These are phyloP conservation scores for Austroboletus novae-zelandiae DNA, from an alignment of 1,284 basidiomycete genomes.

Conservation along the genomic window DNA sequence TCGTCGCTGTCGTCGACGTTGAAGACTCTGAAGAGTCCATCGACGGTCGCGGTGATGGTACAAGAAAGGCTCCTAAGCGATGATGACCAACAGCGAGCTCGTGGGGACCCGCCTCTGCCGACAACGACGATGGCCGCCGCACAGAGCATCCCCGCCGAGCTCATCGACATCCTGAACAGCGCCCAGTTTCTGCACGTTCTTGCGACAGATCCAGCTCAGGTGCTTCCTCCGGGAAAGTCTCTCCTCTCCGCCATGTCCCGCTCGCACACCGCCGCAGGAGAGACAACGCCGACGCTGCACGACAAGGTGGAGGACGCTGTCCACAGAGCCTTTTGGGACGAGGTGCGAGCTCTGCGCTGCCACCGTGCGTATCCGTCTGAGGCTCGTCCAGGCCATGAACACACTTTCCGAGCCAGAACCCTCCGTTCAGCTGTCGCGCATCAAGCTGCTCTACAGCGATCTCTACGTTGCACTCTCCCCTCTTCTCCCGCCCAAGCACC, in stretches of 20 bases:
- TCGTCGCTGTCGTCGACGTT: slow-evolving; percentile 13
- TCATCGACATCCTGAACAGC: slow-evolving; percentile 52
- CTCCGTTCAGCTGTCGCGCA: slow-evolving; percentile 45
- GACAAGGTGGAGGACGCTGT: slow-evolving; percentile 53
- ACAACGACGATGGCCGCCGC: slow-evolving; percentile 15
- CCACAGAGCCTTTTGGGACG: slow-evolving; percentile 69
- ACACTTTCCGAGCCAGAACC: slow-evolving; percentile 45
- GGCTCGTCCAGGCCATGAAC: slow-evolving; percentile 37
- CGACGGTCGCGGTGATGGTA: slow-evolving; percentile 7
- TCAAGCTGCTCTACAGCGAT: slow-evolving; percentile 54
- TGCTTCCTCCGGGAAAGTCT: slow-evolving; percentile 68
- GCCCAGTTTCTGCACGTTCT: slow-evolving; percentile 63
- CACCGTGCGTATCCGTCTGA: slow-evolving; percentile 16
- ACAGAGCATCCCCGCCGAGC: slow-evolving; percentile 40
- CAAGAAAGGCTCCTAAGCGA: slow-evolving; percentile 20
- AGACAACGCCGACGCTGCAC: slow-evolving; percentile 37
- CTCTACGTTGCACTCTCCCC: slow-evolving; percentile 47
- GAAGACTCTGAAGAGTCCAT: slow-evolving; percentile 14
- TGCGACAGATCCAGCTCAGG: slow-evolving; percentile 51
- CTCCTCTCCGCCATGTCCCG: slow-evolving; percentile 58
- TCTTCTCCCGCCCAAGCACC: slow-evolving; percentile 52
- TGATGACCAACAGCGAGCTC: background rate
- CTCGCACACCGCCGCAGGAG: slow-evolving; percentile 29
- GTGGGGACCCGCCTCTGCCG: background rate
- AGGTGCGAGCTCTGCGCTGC: slow-evolving; percentile 42